These are phyloP conservation scores for Populus hybrid DNA, from an alignment of 441 rosid species.

Conservation along the genomic window DNA sequence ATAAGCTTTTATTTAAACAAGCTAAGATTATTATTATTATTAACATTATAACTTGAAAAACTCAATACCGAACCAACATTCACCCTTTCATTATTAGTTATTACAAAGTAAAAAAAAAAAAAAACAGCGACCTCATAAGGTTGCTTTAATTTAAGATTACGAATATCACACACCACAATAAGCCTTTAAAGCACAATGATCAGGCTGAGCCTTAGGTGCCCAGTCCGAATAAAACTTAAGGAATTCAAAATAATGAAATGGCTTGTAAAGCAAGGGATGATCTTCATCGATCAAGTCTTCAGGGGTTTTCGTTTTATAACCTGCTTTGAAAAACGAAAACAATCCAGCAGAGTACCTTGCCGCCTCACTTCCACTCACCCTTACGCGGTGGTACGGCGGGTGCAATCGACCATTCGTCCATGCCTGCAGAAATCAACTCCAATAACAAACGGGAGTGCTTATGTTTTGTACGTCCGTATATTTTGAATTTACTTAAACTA, in stretches of 20 bases:
- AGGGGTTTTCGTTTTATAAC: conserved; percentile 14
- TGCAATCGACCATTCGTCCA: conserved; percentile 15
- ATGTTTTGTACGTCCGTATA: too few species aligned
- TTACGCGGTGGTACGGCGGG: conserved; percentile 13
- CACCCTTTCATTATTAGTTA: too few species aligned
- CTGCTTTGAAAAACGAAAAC: conserved; percentile 4
- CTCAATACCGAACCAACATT: too few species aligned
- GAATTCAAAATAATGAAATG: conserved; percentile 17
- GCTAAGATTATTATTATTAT: too few species aligned
- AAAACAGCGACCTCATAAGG: neutral
- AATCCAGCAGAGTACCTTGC: conserved; percentile 14
- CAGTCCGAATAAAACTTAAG: neutral
- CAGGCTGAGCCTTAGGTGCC: neutral
- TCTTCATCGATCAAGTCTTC: conserved; percentile 22
- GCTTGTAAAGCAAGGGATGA: conserved; percentile 21
- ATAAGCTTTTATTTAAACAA: too few species aligned
- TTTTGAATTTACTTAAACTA: too few species aligned
- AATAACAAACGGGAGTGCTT: too few species aligned
- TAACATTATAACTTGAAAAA: neutral
- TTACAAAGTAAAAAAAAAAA: too few species aligned
- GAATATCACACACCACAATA: conserved; percentile 5
- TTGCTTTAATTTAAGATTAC: neutral
- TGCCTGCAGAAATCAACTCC: neutral
- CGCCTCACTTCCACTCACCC: conserved; percentile 9
- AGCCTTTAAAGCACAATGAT: neutral